A percentile compares a stretch with the other conserved stretches of the same genome.
These are phyloP conservation scores for Didymella lethalis DNA, from an alignment of 2,329 filamentous ascomycete species.

Conservation along the genomic window DNA sequence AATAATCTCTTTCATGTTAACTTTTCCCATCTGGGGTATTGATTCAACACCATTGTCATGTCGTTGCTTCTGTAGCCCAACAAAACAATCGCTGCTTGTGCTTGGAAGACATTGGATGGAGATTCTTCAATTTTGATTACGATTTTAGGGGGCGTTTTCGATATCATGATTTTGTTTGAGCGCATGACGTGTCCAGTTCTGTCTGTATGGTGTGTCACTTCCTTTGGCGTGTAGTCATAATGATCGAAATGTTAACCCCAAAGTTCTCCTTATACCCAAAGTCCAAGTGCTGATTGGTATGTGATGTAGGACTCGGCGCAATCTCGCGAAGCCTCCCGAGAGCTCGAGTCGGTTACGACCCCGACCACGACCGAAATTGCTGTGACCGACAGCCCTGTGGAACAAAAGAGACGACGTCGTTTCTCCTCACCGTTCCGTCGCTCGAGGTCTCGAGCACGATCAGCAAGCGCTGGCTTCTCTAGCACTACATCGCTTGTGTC, in stretches of 20 bases:
- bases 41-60: slow-evolving; percentile 14
- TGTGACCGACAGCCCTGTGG: slow-evolving; percentile 23
- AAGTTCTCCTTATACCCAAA: slow-evolving; percentile 4
- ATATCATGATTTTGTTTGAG: slow-evolving; percentile 26
- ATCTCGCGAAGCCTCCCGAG: slow-evolving; percentile 45
- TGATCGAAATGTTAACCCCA: slow-evolving; percentile 40
- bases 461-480: slow-evolving; percentile 41
- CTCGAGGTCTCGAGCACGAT: slow-evolving; percentile 39
- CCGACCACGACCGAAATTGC: slow-evolving; percentile 21
- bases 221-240: slow-evolving; percentile 32
- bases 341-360: slow-evolving; percentile 37
- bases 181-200: slow-evolving; percentile 31
- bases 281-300: slow-evolving; percentile 49
- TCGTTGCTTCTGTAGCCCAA: slow-evolving; percentile 11
- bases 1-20: slow-evolving; percentile 62
- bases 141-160: slow-evolving; percentile 34
- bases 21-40: slow-evolving; percentile 21
- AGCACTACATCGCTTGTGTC: slow-evolving; percentile 23
- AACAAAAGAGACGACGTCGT: slow-evolving; percentile 40
- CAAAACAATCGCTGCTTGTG: slow-evolving; percentile 25
- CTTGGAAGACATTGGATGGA: slow-evolving; percentile 24
- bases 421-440: slow-evolving; percentile 48
- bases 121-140: slow-evolving; percentile 22
- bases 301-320: slow-evolving; percentile 47
- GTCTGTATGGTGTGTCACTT: slow-evolving; percentile 24